Evolutionary conservation across 1,139 yeast species (phyloP).

Genomic region (Torulaspora globosa): DNA sequence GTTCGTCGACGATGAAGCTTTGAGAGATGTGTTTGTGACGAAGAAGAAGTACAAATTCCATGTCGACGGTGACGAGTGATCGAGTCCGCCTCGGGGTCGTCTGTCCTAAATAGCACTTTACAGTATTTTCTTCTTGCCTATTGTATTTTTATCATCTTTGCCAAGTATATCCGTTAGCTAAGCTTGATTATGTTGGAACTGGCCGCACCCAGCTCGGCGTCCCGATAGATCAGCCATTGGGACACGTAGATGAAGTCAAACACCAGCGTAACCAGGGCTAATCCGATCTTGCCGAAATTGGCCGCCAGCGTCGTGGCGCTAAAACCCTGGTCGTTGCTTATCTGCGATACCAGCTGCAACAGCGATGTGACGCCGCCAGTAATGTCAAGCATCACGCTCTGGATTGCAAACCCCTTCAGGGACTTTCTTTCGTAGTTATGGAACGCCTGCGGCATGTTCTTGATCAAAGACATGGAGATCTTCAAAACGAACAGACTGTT

Average conservation of each 20-base stretch:
- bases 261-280: conserved; percentile 32
- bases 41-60: conserved; percentile 35
- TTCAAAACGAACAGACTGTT: conserved; percentile 40
- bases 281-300: conserved; percentile 36
- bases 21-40: conserved; percentile 53
- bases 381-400: conserved; percentile 49
- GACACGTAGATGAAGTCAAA: conserved; percentile 32
- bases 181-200: neutral
- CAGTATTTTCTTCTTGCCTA: conserved; percentile 7
- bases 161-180: neutral
- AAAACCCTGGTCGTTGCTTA: conserved; percentile 28
- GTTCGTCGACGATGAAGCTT: conserved; percentile 97
- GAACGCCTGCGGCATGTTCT: conserved; percentile 58
- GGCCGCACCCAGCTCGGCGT: neutral
- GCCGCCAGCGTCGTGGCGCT: conserved; percentile 19
- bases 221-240: conserved; percentile 29
- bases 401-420: conserved; percentile 55
- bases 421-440: conserved; percentile 53
- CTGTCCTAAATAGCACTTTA: conserved; percentile 5
- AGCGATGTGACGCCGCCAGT: conserved; percentile 52
- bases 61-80: conserved; percentile 9
- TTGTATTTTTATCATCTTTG: conserved; percentile 4
- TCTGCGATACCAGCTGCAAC: conserved; percentile 42
- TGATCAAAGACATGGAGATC: conserved; percentile 52
- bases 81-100: neutral